These are phyloP conservation scores for Ensete glaucum DNA, from an alignment of 176 grass and related monocot species.

Conservation along the genomic window DNA sequence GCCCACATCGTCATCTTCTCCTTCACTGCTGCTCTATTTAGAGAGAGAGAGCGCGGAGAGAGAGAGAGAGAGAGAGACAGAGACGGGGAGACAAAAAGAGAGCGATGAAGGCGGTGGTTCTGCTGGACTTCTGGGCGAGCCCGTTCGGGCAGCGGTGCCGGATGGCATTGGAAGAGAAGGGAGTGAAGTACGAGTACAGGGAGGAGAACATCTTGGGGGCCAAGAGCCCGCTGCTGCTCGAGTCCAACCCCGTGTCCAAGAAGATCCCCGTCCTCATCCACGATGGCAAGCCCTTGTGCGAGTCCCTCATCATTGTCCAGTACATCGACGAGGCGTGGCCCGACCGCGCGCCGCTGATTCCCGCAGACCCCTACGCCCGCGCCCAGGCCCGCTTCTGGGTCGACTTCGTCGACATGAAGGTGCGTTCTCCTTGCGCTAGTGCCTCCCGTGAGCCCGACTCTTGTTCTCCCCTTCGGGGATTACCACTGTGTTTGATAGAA, in stretches of 20 bases:
- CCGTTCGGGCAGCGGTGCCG: slow-evolving; percentile 43
- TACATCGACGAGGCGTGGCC: slow-evolving; percentile 53
- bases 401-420: slow-evolving; percentile 48
- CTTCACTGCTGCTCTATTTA: too few relatives aligned
- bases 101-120: slow-evolving; percentile 13
- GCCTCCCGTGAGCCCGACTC: not conserved
- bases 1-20: too few relatives aligned
- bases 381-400: slow-evolving; percentile 44
- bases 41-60: too few relatives aligned
- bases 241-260: slow-evolving; percentile 58
- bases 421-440: not conserved
- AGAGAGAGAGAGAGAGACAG: too few relatives aligned
- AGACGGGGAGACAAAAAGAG: not conserved
- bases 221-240: slow-evolving; percentile 59
- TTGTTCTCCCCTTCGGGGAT: not conserved
- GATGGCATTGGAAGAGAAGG: slow-evolving; percentile 56
- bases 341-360: slow-evolving; percentile 18
- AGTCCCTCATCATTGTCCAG: slow-evolving; percentile 52
- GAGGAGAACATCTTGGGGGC: slow-evolving; percentile 32
- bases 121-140: slow-evolving; percentile 47
- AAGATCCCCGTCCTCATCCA: slow-evolving; percentile 69
- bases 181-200: slow-evolving; percentile 26
- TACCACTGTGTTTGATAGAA: too few relatives aligned
- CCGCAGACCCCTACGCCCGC: slow-evolving; percentile 24
- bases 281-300: slow-evolving; percentile 37